Base-by-base conservation (phyloP, 2,329 filamentous ascomycete species). In the Cladorrhinum sp. region DNA sequence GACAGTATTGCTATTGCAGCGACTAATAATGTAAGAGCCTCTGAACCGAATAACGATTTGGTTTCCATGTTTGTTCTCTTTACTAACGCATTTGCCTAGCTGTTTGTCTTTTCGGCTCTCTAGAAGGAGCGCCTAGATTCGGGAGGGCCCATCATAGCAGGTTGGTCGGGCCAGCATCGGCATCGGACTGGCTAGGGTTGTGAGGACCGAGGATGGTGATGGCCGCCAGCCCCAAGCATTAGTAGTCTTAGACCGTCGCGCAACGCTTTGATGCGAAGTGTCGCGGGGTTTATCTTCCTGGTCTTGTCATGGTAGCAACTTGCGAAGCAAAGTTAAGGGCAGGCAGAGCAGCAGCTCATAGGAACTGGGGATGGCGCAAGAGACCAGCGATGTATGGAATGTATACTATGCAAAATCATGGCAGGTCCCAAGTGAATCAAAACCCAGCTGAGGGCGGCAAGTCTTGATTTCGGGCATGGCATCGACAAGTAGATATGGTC, bases 1-100 rank as follows among this genome's bases (percentile, higher is more conserved):
- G 93, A 99, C 79, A 98, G 93, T 79, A 99, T 99, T 78, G 95
- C 95, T 60, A 99, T 99, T 81, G 95, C 95, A 69, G 95, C 95
- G 63, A 99, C 95, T 66, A 99, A 99, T 83, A 99, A 99, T 78
- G 95, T 98, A 79, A 89, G 93, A 82, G 6, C 8, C 12, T 16
- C n/a, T 10, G 25, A 48, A 10, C 55, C 16, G 36, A 20, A n/a
- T 20, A 9, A 20, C 41, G 16, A 36, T 29, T 10, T 29, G 38
- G 50, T 1, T 32, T 29, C 45, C n/a, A n/a, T 7, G 20, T 24
- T 23, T 20, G 25, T 2, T 38, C 32, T 8, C n/a, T n/a, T 32
- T 55, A 48, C 70, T 73, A 61, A 73, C 66, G 3, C 16, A 2
- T 10, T 38, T 4, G 1, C 13, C 32, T 23, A 75, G 73, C 69